Base-by-base conservation (phyloP, 768 basidiomycete species). In the Phaffia australis region DNA sequence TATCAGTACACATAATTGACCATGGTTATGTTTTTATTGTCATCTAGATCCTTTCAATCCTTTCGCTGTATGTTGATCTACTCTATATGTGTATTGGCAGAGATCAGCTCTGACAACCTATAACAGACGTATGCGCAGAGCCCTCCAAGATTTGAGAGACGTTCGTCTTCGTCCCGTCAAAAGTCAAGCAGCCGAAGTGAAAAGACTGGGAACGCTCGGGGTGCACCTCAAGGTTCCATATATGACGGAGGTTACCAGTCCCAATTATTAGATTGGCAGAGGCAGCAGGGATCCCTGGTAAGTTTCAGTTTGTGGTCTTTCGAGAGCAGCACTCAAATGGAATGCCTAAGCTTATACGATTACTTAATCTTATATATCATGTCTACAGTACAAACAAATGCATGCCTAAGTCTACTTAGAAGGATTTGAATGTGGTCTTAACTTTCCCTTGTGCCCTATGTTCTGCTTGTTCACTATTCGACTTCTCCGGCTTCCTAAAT, bases 1-100 rank as follows among this genome's bases (percentile, higher is more conserved):
- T 23, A 7, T 3, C 56, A 29, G 27, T 23, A 7, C 23, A 4
- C 30, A 15, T 46, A 4, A 21, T 21, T 9, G 35, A 27, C 15
- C 35, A 14, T 9, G 11, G 8, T 30, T 32, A 32, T 19, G n/a
- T 19, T 32, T 2, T 46, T 23, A 15, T 46, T 56, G 25, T 14
- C 27, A 79, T 18, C 75, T 79, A 2, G 82, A 83, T 58, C 81
- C 81, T 6, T 83, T 83, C 79, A 84, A 84, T 65, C 81, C 82
- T 2, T 84, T 83, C 71, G 78, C 79, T 48, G 72, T 64, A 42
- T 51, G 61, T 63, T 0, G 6, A 18, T 63, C 50, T 42, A 11
- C 35, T 42, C 11, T 42, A 4, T 15, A 3, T 16, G 1, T 32
- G 6, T 51, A 29, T 27, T 16, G 4, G 47, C 42, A 5, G 23